Base-by-base conservation (phyloP, 352 stramenopile species). In the Pythium myriotylum region DNA sequence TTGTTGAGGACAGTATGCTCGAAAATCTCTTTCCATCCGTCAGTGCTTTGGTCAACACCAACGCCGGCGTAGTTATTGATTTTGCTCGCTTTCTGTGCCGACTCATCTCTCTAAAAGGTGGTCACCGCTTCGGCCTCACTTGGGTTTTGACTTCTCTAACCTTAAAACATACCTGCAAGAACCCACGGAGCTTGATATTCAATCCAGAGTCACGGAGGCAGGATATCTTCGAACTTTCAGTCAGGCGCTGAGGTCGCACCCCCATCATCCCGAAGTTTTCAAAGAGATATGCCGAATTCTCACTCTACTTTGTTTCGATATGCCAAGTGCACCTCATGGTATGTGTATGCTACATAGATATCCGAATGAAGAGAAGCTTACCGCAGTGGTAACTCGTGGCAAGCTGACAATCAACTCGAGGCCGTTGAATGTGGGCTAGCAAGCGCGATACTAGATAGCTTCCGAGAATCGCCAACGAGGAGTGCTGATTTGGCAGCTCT, bases 371-470 rank as follows among this genome's bases (percentile, higher is more conserved):
- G n/a, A n/a, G n/a, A n/a, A n/a, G n/a, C n/a, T n/a, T n/a, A n/a
- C n/a, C n/a, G n/a, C n/a, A n/a, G n/a, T n/a, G n/a, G n/a, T n/a
- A n/a, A n/a, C n/a, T n/a, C n/a, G n/a, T n/a, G n/a, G n/a, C n/a
- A 39, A 88, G 81, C 59, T 27, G 76, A 88, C 24, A 90, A 90
- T 26, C 81, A 90, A 48, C 29, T 50, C 12, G 73, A 82, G 13
- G 81, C 84, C n/a, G 67, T 55, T 8, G 45, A 59, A 8, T 33
- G 50, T 40, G 76, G 78, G 2, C 27, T 86, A 4, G 53, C 83
- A 12, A 55, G 59, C 3, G 19, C 53, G 8, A 62, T 90, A 57
- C 67, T 67, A 23, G 55, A 67, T 3, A 62, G 59, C 2, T 26
- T 84, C 1, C 35, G 27, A 19, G 20, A 39, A 17, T 24, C 46